Percentiles rank a stretch among this genome's conserved stretches.
These are phyloP conservation scores for Ceratocystis colombiana DNA, from an alignment of 2,329 filamentous ascomycete species.

Conservation along the genomic window DNA sequence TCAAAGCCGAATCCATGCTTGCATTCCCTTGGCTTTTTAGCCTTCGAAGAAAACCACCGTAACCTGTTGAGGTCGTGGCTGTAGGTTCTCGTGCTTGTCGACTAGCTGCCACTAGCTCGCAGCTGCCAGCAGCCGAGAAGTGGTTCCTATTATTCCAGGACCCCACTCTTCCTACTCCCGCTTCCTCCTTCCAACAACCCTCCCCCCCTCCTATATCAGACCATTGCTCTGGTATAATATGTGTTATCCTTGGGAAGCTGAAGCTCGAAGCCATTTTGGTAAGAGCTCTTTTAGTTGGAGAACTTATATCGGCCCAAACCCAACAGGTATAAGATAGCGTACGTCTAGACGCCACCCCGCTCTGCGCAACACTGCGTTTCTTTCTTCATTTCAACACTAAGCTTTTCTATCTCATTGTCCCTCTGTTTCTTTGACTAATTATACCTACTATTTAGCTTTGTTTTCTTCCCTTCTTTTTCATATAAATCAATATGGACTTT, in stretches of 20 bases:
- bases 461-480: neutral
- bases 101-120: neutral
- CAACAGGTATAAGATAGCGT: constrained; percentile 5
- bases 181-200: neutral
- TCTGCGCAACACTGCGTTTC: neutral
- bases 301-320: neutral
- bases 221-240: neutral
- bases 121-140: neutral
- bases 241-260: neutral
- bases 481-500: constrained; percentile 21
- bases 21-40: neutral
- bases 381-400: neutral
- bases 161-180: constrained; percentile 1
- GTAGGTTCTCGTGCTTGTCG: neutral
- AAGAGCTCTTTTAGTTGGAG: constrained; percentile 9
- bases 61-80: neutral
- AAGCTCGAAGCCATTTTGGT: neutral
- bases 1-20: neutral
- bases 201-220: neutral
- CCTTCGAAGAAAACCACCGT: neutral
- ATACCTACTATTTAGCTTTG: neutral
- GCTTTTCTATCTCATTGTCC: neutral
- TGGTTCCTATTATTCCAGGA: neutral
- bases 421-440: neutral
- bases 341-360: constrained; percentile 1